Percentiles rank a stretch among this genome's conserved stretches.
These are phyloP conservation scores for Yamadazyma friedrichii DNA, from an alignment of 1,139 yeast genomes.

Conservation along the genomic window DNA sequence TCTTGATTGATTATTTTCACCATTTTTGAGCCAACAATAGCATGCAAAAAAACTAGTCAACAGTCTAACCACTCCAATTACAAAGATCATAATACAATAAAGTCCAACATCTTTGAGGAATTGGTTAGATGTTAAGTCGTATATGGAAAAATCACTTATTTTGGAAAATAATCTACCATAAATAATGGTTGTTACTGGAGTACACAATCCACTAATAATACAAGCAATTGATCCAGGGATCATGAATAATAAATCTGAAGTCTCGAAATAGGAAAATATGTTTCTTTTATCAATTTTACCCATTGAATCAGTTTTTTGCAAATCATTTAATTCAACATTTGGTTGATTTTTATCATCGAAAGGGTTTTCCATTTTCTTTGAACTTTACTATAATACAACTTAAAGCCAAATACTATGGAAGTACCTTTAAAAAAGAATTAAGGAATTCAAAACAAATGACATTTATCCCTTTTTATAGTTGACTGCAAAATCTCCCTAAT, in stretches of 20 bases:
- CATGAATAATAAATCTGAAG: constrained; percentile 23
- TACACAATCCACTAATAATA: constrained; percentile 46
- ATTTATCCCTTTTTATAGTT: no score
- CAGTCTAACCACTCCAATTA: constrained; percentile 55
- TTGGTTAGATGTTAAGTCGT: constrained; percentile 22
- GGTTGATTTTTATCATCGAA: constrained; percentile 5
- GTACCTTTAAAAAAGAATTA: no score
- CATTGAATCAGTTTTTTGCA: constrained; percentile 1
- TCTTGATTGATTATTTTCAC: constrained; percentile 66
- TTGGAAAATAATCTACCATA: constrained; percentile 64
- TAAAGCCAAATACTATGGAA: no score
- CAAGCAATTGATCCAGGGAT: constrained; percentile 24
- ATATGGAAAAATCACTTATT: constrained; percentile 37
- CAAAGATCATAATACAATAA: constrained; percentile 54
- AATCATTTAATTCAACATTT: constrained; percentile 7
- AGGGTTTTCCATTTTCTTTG: neutral
- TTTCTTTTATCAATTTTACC: constrained; percentile 10
- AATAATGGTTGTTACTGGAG: constrained; percentile 64
- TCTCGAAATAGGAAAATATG: constrained; percentile 27
- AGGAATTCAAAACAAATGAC: no score
- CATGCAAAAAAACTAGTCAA: constrained; percentile 57
- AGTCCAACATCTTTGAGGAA: constrained; percentile 47
- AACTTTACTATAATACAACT: no score
- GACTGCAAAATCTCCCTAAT: no score
- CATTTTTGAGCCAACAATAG: constrained; percentile 64